Evolutionary conservation across 2,329 filamentous ascomycete genomes (phyloP).

Genomic region (Colletotrichum sp.): DNA sequence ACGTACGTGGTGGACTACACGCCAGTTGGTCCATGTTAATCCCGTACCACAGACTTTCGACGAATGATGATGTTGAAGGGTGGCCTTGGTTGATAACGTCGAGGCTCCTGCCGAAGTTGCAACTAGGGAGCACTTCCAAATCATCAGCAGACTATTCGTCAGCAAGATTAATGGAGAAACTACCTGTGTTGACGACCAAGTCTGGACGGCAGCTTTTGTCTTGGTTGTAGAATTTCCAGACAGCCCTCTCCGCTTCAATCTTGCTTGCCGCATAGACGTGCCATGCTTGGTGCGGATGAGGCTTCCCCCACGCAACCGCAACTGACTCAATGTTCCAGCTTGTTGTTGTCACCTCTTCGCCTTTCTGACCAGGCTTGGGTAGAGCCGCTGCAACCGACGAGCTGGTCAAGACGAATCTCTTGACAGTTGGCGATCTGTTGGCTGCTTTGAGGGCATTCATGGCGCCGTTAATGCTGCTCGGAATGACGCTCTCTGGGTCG

Average conservation of each 20-base stretch:
- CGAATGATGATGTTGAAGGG: conserved; percentile 27
- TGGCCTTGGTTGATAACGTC: conserved; percentile 25
- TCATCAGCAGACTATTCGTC: background rate
- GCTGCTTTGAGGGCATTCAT: conserved; percentile 38
- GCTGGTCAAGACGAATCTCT: conserved; percentile 42
- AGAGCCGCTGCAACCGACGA: conserved; percentile 9
- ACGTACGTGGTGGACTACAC: conserved; percentile 5
- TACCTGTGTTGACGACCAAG: conserved; percentile 36
- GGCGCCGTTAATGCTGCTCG: conserved; percentile 32
- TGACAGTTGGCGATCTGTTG: conserved; percentile 36
- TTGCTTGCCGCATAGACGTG: conserved; percentile 45
- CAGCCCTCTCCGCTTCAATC: conserved; percentile 36
- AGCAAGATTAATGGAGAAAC: conserved; percentile 22
- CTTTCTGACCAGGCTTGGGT: background rate
- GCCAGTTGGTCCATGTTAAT: background rate
- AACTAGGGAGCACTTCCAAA: conserved; percentile 29
- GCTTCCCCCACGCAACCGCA: conserved; percentile 39
- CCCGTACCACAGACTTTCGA: conserved; percentile 28
- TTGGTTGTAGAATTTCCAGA: conserved; percentile 42
- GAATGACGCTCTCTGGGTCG: conserved; percentile 44
- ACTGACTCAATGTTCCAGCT: conserved; percentile 41
- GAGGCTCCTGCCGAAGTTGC: conserved; percentile 29
- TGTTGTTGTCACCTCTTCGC: conserved; percentile 24
- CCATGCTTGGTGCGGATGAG: conserved; percentile 28
- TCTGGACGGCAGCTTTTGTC: conserved; percentile 38